Base-by-base conservation (phyloP, 2,329 filamentous ascomycete genomes). In the Beauveria varroae region DNA sequence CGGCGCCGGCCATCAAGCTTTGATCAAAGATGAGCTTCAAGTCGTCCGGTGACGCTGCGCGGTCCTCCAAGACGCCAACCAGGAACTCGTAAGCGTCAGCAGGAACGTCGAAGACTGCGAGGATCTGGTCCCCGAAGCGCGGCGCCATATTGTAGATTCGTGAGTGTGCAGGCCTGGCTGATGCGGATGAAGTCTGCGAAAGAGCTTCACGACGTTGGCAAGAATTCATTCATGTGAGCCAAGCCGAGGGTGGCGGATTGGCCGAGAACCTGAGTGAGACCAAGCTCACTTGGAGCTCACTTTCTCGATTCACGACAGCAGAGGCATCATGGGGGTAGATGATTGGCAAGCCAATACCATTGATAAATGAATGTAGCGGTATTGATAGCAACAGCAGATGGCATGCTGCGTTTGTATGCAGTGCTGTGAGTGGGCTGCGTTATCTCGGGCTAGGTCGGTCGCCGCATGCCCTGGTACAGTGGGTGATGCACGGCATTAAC, bases 91-190 rank as follows among this genome's bases (percentile, higher is more conserved):
- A 64, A 50, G 66, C 65, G 8, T 72, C 69, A 41, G 70, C 65
- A 52, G 66, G 62, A 10, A 73, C 69, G 57, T 76, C 70, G 61
- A 76, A 77, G 14, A 68, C 65, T 20, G 63, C 65, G 30, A 74
- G 67, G 30, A 71, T 54, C 53, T 67, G 62, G 28, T 69, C 63
- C 20, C 69, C 71, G 52, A 68, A 66, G 16, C 61, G 61, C 43
- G 57, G 64, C 18, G 43, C 34, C 61, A 62, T 8, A 9, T 22
- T 14, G 14, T 3, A 43, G 20, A 14, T 41, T 9, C 2, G 24
- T 5, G 12, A 22, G 2, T 9, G 24, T 22, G 22, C 2, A 18
- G 18, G 9, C 9, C 24, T 2, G 37, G 24, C 20, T 43, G 52
- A 28, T 7, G 9, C 18, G 40, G 16, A 41, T 6, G 7, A 53